Base-by-base conservation (phyloP, 805 yeast genomes). In the Hanseniaspora valbyensis region DNA sequence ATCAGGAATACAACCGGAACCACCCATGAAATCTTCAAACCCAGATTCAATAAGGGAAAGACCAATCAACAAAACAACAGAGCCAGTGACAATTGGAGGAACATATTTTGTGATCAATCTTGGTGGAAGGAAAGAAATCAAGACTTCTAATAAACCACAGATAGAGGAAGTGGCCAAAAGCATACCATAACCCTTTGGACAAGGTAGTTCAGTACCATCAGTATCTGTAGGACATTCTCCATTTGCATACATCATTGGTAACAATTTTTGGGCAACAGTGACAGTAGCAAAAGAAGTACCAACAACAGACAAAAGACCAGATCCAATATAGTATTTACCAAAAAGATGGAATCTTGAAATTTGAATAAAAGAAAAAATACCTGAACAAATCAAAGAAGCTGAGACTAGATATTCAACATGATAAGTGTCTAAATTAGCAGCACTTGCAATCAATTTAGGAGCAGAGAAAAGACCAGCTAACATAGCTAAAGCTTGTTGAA, bases 51-150 rank as follows among this genome's bases (percentile, higher is more conserved):
- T 72, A 58, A 88, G 73, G 25, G 72, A 68, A 41, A 80, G 72
- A 57, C 96, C 96, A 60, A 88, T 87, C 30, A 88, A 72, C 50
- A 88, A 66, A 28, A 88, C 95, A 42, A 88, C 95, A 9, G 95
- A 95, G 52, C 96, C 96, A 26, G 95, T 88, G 54, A 89, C 96
- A 49, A 86, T 68, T 33, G 95, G 89, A 18, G 96, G 96, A 70
- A 88, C 88, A 32, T 84, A 59, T 54, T 72, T 78, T 64, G 83
- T 87, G 56, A 88, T 71, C 13, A 73, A 56, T 33, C 70, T 73
- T 4, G 95, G 78, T 10, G 96, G 96, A 57, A 81, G 64, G 63
- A 89, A 88, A 0, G 95, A 82, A 46, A 85, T 62, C 8, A 73
- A 57, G 37, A 89, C 72, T 69, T 85, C 94, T 19, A 88, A 59